These are phyloP conservation scores for Phyllostachys edulis DNA, from an alignment of 176 grass and related monocot genomes.

Conservation along the genomic window DNA sequence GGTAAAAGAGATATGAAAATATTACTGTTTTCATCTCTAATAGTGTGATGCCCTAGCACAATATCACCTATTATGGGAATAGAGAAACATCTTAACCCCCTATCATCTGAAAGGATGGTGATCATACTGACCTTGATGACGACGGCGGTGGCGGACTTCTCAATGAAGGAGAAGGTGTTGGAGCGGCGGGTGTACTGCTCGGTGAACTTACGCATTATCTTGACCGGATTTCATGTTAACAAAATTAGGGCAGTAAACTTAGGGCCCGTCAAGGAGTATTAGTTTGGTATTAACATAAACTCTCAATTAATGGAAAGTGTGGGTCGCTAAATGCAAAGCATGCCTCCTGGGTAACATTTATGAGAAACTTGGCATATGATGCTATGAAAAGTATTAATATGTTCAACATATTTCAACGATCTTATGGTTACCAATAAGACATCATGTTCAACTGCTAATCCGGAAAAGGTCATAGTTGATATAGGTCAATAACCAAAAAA, in stretches of 20 bases:
- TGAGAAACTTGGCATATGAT: neutral
- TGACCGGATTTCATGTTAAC: neutral
- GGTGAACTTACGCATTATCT: slow-evolving; percentile 84
- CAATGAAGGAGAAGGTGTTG: slow-evolving; percentile 64
- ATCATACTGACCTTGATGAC: slow-evolving; percentile 62
- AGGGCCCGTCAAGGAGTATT: neutral
- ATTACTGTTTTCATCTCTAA: neutral
- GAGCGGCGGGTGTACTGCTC: slow-evolving; percentile 72
- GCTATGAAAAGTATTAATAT: neutral
- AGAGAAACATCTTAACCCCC: neutral
- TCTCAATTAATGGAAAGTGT: neutral
- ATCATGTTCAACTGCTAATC: neutral
- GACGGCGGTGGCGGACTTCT: slow-evolving; percentile 77
- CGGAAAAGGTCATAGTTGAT: neutral
- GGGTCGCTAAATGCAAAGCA: neutral
- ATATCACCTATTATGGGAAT: neutral
- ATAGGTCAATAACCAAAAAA: neutral
- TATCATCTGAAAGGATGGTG: neutral
- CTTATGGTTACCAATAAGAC: neutral
- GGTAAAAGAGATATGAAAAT: neutral
- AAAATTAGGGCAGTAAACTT: neutral
- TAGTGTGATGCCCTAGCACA: neutral
- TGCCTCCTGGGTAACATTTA: neutral
- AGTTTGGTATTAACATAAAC: neutral
- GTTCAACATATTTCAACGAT: neutral